Evolutionary conservation across 2,329 filamentous ascomycete species (phyloP).

Genomic region (Fusarium oxysporum): DNA sequence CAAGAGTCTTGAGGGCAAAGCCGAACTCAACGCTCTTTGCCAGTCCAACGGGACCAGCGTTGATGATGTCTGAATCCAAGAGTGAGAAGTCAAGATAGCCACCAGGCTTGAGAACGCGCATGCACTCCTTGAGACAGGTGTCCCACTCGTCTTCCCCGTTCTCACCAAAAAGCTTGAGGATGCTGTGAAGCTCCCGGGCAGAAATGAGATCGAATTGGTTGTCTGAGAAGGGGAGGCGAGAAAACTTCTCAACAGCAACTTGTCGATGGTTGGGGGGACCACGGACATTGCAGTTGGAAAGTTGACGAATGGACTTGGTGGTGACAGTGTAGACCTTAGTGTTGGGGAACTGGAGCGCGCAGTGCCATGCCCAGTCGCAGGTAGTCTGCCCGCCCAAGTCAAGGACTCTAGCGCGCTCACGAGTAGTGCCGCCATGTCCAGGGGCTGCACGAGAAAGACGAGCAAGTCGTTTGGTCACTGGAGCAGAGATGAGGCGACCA

Average conservation of each 20-base stretch:
- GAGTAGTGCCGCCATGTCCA: conserved; percentile 56
- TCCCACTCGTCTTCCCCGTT: conserved; percentile 88
- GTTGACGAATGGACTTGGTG: conserved; percentile 76
- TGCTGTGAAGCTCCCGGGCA: conserved; percentile 84
- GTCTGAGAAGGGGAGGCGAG: conserved; percentile 85
- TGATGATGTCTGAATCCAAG: conserved; percentile 90
- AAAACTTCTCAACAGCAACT: conserved; percentile 80
- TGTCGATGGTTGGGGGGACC: conserved; percentile 90
- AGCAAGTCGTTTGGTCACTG: conserved; percentile 71
- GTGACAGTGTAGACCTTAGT: conserved; percentile 90
- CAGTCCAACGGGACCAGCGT: conserved; percentile 81
- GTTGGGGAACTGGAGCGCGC: conserved; percentile 85
- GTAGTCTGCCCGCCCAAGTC: conserved; percentile 87
- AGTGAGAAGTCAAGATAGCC: conserved; percentile 93
- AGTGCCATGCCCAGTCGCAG: conserved; percentile 97
- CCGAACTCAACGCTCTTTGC: conserved; percentile 92
- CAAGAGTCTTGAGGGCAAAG: conserved; percentile 87
- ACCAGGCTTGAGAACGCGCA: conserved; percentile 91
- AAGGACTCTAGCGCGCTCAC: conserved; percentile 75
- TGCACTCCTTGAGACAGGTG: conserved; percentile 83
- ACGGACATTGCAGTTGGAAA: conserved; percentile 79
- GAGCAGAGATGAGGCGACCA: conserved; percentile 72
- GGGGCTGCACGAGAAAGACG: conserved; percentile 63
- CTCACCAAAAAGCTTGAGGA: conserved; percentile 79
- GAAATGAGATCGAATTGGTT: conserved; percentile 93